Base-by-base conservation (phyloP, 2,329 filamentous ascomycete genomes). In the Parastagonospora nodorum region DNA sequence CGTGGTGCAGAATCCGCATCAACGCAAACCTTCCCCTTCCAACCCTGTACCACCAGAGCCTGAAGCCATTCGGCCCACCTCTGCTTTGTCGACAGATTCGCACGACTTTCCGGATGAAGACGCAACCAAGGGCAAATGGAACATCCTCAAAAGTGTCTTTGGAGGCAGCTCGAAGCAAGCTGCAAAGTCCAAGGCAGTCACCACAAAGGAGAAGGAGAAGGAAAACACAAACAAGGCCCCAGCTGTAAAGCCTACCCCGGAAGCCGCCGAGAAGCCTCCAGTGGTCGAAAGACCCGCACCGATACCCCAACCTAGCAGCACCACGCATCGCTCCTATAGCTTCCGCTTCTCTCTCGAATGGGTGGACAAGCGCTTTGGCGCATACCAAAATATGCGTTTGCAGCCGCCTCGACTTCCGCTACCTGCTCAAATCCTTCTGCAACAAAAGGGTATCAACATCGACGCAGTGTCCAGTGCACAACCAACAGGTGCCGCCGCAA, bases 321-420 rank as follows among this genome's bases (percentile, higher is more conserved):
- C 82, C 75, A 84, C 58, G 75, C 82, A 67, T 75, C 81, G 68
- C 77, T 80, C 75, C 57, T 90, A 84, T 64, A 80, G 84, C 52
- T 92, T 92, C 78, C 89, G 87, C 55, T 92, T 92, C 64, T 84
- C 87, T 8, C 80, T 92, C 2, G 86, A 88, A 52, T 88, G 84
- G 80, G 80, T 85, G 35, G 82, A 84, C 50, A 80, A 81, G 48
- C 74, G 63, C 72, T 81, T 82, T 55, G 78, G 82, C 45, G 76
- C 78, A 0, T 82, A 82, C 2, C 83, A 87, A 35, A 83, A 85
- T 2, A 80, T 87, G 71, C 79, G 79, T n/a, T 77, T 92, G 15
- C 80, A 80, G 16, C 82, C 85, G 5, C 89, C 90, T 1, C 81
- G 87, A 10, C 80, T 94, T 4, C 90, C 90, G 0, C 79, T 80